phyloP scores from a whole-genome alignment of 1,139 yeast genomes.

The Candida buenavistaensis region DNA sequence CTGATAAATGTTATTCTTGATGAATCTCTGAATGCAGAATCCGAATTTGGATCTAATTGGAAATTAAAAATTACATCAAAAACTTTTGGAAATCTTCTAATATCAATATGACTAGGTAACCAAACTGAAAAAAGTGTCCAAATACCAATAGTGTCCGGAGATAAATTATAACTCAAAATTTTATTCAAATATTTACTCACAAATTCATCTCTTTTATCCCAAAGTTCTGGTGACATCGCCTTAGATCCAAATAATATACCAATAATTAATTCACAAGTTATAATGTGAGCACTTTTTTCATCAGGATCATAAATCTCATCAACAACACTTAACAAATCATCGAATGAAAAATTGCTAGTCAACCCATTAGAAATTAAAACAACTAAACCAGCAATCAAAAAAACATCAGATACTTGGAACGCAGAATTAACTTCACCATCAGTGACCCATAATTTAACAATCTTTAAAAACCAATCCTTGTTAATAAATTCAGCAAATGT shows the following conservation, averaged over 20 bases:
- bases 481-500: slow-evolving; percentile 49
- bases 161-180: slow-evolving; percentile 59
- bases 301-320: slow-evolving; percentile 55
- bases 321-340: slow-evolving; percentile 53
- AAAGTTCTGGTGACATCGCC: slow-evolving; percentile 24
- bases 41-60: slow-evolving; percentile 51
- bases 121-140: slow-evolving; percentile 84
- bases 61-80: slow-evolving; percentile 47
- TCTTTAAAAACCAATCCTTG: slow-evolving; percentile 57
- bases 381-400: slow-evolving; percentile 47
- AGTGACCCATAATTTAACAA: slow-evolving; percentile 57
- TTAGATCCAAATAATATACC: slow-evolving; percentile 57
- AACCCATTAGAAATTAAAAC: slow-evolving; percentile 46
- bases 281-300: slow-evolving; percentile 65
- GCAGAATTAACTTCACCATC: slow-evolving; percentile 64
- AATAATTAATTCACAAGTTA: slow-evolving; percentile 58
- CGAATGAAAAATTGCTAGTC: slow-evolving; percentile 30
- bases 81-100: slow-evolving; percentile 63
- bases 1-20: slow-evolving; percentile 61
- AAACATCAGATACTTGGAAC: slow-evolving; percentile 63
- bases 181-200: slow-evolving; percentile 42
- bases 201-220: slow-evolving; percentile 45
- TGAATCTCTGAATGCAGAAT: slow-evolving; percentile 69
- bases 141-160: slow-evolving; percentile 73
- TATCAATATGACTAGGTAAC: slow-evolving; percentile 65